These are phyloP conservation scores for Sarocladium kiliense DNA, from an alignment of 2,329 filamentous ascomycete species.

Conservation along the genomic window DNA sequence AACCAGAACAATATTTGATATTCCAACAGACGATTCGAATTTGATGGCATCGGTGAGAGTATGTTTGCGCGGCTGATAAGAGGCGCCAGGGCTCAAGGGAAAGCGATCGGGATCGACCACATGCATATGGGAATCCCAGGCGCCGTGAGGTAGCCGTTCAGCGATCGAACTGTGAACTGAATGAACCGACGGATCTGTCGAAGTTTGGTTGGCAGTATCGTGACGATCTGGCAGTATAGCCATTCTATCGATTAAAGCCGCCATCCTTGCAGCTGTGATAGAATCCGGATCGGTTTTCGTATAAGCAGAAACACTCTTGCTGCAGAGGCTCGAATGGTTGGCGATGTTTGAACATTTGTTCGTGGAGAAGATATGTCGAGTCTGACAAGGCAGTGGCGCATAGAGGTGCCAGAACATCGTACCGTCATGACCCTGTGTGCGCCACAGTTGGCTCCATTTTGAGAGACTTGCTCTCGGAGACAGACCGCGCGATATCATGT, in stretches of 20 bases:
- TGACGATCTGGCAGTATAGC: neutral
- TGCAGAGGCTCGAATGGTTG: neutral
- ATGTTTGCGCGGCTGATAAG: slow-evolving; percentile 45
- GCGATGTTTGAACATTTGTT: neutral
- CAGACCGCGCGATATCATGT: neutral
- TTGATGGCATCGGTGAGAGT: slow-evolving; percentile 43
- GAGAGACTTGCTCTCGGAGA: neutral
- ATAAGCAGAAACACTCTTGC: neutral
- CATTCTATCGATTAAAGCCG: neutral
- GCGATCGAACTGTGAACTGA: neutral
- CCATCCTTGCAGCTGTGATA: neutral
- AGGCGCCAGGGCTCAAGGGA: slow-evolving; percentile 40
- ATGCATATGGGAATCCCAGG: slow-evolving; percentile 63
- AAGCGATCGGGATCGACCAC: slow-evolving; percentile 49
- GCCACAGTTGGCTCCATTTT: neutral
- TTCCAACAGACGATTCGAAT: slow-evolving; percentile 46
- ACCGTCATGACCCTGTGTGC: neutral
- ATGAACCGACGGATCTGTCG: neutral
- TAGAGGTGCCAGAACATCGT: neutral
- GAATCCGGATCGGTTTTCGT: neutral
- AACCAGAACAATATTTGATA: slow-evolving; percentile 52
- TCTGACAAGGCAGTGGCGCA: neutral
- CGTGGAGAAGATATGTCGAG: neutral
- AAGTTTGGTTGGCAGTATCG: neutral
- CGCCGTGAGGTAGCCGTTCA: slow-evolving; percentile 25